A percentile compares a stretch with the other conserved stretches of the same genome.
These are phyloP conservation scores for Auricularia heimuer DNA, from an alignment of 768 basidiomycete species.

Conservation along the genomic window DNA sequence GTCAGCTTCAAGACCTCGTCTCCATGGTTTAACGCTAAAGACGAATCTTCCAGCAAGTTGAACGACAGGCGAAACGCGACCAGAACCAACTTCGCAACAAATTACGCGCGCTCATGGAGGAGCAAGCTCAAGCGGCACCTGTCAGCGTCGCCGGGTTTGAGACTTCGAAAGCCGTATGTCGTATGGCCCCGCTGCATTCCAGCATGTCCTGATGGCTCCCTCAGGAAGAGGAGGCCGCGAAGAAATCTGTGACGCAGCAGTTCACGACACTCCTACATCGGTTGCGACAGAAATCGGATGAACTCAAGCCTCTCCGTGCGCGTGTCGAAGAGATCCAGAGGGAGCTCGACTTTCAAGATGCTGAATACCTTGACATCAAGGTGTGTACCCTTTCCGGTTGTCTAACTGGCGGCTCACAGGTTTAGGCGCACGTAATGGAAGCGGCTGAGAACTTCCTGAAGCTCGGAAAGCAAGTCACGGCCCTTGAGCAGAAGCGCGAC, in stretches of 20 bases:
- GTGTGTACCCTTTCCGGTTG: conserved; percentile 26
- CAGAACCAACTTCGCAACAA: not conserved
- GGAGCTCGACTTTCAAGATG: conserved; percentile 22
- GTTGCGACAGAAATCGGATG: conserved; percentile 38
- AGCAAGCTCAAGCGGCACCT: conserved; percentile 62
- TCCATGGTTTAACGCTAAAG: not conserved
- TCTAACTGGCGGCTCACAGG: conserved; percentile 1
- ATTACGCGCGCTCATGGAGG: conserved; percentile 14
- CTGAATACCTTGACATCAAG: conserved; percentile 28
- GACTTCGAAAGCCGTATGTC: conserved; percentile 41
- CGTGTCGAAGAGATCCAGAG: conserved; percentile 1
- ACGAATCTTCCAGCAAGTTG: not conserved
- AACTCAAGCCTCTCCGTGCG: conserved; percentile 32
- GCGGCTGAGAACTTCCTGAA: conserved; percentile 40
- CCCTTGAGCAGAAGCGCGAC: conserved; percentile 44
- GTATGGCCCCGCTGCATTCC: not conserved
- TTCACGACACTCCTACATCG: conserved; percentile 35
- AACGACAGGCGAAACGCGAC: not conserved
- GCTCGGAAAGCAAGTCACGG: conserved; percentile 36
- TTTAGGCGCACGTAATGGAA: conserved; percentile 39
- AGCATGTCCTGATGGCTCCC: not conserved
- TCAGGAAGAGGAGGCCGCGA: conserved; percentile 50
- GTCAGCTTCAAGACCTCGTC: not conserved
- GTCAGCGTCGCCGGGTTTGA: conserved; percentile 48
- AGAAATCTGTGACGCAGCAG: conserved; percentile 37